phyloP scores from a whole-genome alignment of 2,329 filamentous ascomycete species.

The Diaporthe vexans region DNA sequence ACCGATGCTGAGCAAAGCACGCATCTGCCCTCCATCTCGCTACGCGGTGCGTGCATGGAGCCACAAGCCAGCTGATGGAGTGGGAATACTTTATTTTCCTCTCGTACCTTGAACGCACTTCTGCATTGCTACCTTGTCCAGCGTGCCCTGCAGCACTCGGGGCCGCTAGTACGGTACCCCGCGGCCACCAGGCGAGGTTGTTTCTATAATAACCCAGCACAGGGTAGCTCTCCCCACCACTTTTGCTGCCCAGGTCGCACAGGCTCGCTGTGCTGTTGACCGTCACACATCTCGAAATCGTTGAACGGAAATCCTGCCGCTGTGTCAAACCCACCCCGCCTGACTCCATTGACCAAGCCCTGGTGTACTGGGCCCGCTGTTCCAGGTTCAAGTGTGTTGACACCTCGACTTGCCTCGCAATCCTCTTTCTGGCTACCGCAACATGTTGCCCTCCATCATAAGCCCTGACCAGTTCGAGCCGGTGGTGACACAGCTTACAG shows the following conservation, averaged over 20 bases:
- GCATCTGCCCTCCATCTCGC: constrained; percentile 34
- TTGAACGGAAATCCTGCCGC: background rate
- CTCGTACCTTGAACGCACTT: constrained; percentile 36
- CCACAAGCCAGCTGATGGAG: constrained; percentile 26
- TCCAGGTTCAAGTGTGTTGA: background rate
- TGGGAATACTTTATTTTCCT: constrained; percentile 14
- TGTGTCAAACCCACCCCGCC: background rate
- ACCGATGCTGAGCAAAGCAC: constrained; percentile 37
- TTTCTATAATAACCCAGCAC: background rate
- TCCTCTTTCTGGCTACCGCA: background rate
- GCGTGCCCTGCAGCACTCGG: constrained; percentile 35
- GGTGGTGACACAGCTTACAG: constrained; percentile 39
- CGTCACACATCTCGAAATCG: background rate
- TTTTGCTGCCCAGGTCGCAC: constrained; percentile 1
- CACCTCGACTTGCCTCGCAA: background rate
- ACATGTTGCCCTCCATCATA: constrained; percentile 13
- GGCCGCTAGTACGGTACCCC: constrained; percentile 35
- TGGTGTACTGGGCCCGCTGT: background rate
- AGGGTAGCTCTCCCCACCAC: background rate
- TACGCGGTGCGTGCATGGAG: constrained; percentile 32
- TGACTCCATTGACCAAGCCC: background rate
- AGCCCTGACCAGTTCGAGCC: background rate
- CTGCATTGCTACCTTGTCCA: constrained; percentile 40
- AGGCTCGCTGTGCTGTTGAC: background rate
- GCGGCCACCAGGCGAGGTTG: constrained; percentile 31